These are phyloP conservation scores for Penicillium chermesinum DNA, from an alignment of 495 filamentous ascomycete species.

Conservation along the genomic window DNA sequence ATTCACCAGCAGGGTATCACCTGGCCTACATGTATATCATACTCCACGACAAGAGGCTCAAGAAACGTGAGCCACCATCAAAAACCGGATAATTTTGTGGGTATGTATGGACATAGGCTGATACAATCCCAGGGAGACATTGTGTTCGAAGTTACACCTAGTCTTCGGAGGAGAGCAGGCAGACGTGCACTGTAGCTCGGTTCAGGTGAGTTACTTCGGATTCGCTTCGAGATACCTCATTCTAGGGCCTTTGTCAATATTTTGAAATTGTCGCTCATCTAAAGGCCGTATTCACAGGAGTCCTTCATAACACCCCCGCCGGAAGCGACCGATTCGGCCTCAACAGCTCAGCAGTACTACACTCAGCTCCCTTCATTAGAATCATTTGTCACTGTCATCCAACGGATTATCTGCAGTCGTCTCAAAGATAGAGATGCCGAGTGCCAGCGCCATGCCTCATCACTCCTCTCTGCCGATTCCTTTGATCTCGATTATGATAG, in stretches of 20 bases:
- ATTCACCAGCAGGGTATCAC: conserved; percentile 65
- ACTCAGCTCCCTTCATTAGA: conserved; percentile 52
- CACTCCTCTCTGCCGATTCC: conserved; percentile 50
- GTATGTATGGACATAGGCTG: background rate
- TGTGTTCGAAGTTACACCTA: background rate
- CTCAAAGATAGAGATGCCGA: conserved; percentile 13
- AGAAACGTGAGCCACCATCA: conserved; percentile 36
- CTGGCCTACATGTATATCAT: conserved; percentile 81
- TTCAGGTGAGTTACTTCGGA: background rate
- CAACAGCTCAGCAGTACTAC: conserved; percentile 66
- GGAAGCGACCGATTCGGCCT: conserved; percentile 59
- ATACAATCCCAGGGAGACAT: background rate
- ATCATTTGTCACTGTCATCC: conserved; percentile 52
- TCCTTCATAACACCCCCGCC: conserved; percentile 63
- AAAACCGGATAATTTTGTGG: background rate
- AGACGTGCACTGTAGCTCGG: too few relatives aligned
- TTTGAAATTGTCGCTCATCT: background rate
- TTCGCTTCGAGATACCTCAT: too few relatives aligned
- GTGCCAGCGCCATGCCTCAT: conserved; percentile 34
- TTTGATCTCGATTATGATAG: conserved; percentile 77
- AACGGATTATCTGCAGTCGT: conserved; percentile 49
- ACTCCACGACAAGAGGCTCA: conserved; percentile 45
- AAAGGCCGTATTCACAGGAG: conserved; percentile 34
- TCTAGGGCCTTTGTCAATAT: too few relatives aligned
- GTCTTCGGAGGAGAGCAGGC: background rate